A percentile compares a stretch with the other conserved stretches of the same genome.
phyloP scores from a whole-genome alignment of 1,284 basidiomycete genomes.

The Sporisorium sorghi region DNA sequence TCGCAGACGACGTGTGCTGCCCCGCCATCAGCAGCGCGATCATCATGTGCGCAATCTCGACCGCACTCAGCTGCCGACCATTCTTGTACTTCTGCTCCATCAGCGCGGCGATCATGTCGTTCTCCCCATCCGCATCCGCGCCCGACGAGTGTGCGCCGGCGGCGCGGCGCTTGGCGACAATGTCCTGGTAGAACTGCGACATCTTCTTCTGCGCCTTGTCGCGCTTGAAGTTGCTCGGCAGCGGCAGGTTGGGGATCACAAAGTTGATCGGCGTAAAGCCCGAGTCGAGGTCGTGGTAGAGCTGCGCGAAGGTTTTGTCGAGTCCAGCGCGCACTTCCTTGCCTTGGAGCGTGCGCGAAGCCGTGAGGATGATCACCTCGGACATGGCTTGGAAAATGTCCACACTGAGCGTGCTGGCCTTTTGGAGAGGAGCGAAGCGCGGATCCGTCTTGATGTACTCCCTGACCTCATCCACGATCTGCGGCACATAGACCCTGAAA shows the following conservation, averaged over 20 bases:
- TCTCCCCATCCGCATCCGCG: constrained; percentile 72
- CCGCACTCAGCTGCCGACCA: constrained; percentile 82
- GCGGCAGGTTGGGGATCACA: constrained; percentile 91
- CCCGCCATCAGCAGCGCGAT: constrained; percentile 78
- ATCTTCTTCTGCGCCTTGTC: constrained; percentile 93
- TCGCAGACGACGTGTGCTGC: constrained; percentile 95
- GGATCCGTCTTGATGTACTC: constrained; percentile 71
- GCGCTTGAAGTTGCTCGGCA: constrained; percentile 86
- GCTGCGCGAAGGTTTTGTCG: constrained; percentile 85
- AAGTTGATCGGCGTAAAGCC: constrained; percentile 76
- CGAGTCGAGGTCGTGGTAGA: constrained; percentile 91
- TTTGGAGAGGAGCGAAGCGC: constrained; percentile 73
- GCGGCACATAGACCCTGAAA: constrained; percentile 87
- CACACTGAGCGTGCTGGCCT: constrained; percentile 34
- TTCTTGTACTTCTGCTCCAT: constrained; percentile 87
- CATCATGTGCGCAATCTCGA: constrained; percentile 97
- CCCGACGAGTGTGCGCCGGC: constrained; percentile 12
- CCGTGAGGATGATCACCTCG: constrained; percentile 96
- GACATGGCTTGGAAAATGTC: constrained; percentile 77
- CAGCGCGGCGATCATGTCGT: constrained; percentile 93
- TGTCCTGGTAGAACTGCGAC: constrained; percentile 91
- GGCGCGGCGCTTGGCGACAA: constrained; percentile 82
- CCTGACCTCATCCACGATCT: constrained; percentile 78
- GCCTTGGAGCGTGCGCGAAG: constrained; percentile 91
- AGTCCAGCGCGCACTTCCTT: constrained; percentile 84